Conservation (phyloP, 176 grass and related monocot genomes). For the Raddia guianensis region DNA sequence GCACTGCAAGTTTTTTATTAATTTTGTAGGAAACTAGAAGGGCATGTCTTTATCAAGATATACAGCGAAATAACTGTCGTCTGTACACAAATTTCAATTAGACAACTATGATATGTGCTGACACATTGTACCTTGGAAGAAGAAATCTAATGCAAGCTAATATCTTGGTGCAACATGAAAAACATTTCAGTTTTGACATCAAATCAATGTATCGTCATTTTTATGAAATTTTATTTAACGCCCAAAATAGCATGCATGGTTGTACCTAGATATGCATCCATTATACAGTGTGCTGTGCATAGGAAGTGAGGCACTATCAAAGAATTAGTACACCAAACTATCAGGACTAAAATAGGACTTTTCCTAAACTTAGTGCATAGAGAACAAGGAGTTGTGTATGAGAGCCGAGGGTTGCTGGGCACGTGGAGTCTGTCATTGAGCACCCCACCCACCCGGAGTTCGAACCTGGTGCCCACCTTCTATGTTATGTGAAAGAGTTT, state of each 20-base stretch:
- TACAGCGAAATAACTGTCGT: not conserved
- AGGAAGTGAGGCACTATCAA: conserved; percentile 19
- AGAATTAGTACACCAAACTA: conserved; percentile 15
- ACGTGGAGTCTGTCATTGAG: no score
- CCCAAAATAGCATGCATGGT: not conserved
- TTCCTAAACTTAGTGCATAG: conserved; percentile 19
- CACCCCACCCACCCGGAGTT: no score
- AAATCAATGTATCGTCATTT: not conserved
- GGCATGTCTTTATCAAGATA: not conserved
- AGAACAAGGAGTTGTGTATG: not conserved
- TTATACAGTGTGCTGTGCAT: conserved; percentile 35
- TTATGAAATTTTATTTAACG: conserved; percentile 13
- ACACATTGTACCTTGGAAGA: not conserved
- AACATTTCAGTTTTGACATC: not conserved
- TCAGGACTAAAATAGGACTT: conserved; percentile 28
- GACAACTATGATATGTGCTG: not conserved
- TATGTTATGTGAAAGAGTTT: no score
- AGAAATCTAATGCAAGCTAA: not conserved
- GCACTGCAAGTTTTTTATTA: no score
- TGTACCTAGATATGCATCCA: not conserved
- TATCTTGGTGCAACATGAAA: not conserved
- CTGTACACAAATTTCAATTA: not conserved
- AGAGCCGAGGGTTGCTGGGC: no score
- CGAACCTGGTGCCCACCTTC: no score
- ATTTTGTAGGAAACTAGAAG: no score